Percentiles rank a stretch among this genome's conserved stretches.
phyloP scores from a whole-genome alignment of 352 stramenopile genomes.

The Phytophthora agathidicida region DNA sequence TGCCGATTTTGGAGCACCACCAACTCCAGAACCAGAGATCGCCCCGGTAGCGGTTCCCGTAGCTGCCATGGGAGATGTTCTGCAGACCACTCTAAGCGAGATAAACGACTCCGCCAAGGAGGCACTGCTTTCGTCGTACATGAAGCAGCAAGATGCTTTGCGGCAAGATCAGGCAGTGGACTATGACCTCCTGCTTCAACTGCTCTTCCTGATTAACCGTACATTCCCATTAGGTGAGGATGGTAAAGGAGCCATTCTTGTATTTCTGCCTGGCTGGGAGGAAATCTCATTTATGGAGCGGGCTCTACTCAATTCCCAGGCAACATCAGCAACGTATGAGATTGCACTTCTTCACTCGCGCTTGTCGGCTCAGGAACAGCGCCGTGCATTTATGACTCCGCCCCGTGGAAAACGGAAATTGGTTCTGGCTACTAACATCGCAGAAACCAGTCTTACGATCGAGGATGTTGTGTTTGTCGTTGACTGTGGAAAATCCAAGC shows the following conservation, averaged over 20 bases:
- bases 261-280: slow-evolving; percentile 86
- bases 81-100: slow-evolving; percentile 40
- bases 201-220: slow-evolving; percentile 67
- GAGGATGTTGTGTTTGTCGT: slow-evolving; percentile 93
- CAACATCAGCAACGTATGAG: slow-evolving; percentile 59
- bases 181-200: slow-evolving; percentile 67
- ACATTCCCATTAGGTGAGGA: slow-evolving; percentile 57
- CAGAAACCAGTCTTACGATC: slow-evolving; percentile 97
- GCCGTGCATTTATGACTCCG: slow-evolving; percentile 68
- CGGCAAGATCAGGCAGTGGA: slow-evolving; percentile 72
- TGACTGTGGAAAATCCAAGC: slow-evolving; percentile 86
- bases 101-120: slow-evolving; percentile 45
- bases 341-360: slow-evolving; percentile 79
- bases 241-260: slow-evolving; percentile 73
- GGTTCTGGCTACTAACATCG: slow-evolving; percentile 95
- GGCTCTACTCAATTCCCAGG: slow-evolving; percentile 56
- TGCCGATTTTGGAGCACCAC: slow-evolving; percentile 12
- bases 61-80: slow-evolving; percentile 38
- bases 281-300: slow-evolving; percentile 85
- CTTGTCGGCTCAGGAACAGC: slow-evolving; percentile 73
- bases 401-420: slow-evolving; percentile 73
- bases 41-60: slow-evolving; percentile 18
- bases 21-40: slow-evolving; percentile 13
- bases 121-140: slow-evolving; percentile 55
- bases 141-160: slow-evolving; percentile 65